Evolutionary conservation across 306 rosid species (phyloP).

Genomic region (Argentina anserina): DNA sequence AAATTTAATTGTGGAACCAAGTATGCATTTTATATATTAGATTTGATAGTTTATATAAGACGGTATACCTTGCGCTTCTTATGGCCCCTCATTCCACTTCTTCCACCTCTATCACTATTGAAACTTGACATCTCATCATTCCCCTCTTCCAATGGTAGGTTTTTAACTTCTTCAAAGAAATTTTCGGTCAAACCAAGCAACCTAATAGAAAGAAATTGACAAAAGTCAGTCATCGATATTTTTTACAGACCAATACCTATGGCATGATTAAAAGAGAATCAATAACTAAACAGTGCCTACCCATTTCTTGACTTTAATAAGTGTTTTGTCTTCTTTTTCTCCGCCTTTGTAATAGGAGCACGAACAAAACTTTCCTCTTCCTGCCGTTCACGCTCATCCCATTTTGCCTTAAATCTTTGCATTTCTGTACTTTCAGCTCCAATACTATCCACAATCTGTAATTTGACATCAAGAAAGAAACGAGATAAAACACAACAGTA

Average conservation of each 20-base stretch:
- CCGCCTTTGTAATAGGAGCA: slow-evolving; percentile 67
- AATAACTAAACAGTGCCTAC: slow-evolving; percentile 32
- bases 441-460: slow-evolving; percentile 56
- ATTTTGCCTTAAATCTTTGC: slow-evolving; percentile 45
- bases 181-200: slow-evolving; percentile 73
- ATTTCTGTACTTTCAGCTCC: slow-evolving; percentile 69
- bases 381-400: slow-evolving; percentile 62
- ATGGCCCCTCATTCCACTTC: slow-evolving; percentile 41
- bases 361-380: slow-evolving; percentile 83
- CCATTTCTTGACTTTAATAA: slow-evolving; percentile 77
- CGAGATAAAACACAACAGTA: slow-evolving; percentile 1
- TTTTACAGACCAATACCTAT: slow-evolving; percentile 7
- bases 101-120: slow-evolving; percentile 29
- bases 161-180: slow-evolving; percentile 74
- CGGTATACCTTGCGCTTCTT: slow-evolving; percentile 68
- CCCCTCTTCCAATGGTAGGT: slow-evolving; percentile 58
- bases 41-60: neutral
- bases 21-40: neutral
- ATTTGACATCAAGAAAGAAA: slow-evolving; percentile 24
- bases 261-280: neutral
- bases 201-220: slow-evolving; percentile 39
- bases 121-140: slow-evolving; percentile 37
- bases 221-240: slow-evolving; percentile 8
- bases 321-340: slow-evolving; percentile 68
- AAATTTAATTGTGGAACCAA: neutral